phyloP scores from a whole-genome alignment of 1,284 basidiomycete species.

The Vanrija sp. region DNA sequence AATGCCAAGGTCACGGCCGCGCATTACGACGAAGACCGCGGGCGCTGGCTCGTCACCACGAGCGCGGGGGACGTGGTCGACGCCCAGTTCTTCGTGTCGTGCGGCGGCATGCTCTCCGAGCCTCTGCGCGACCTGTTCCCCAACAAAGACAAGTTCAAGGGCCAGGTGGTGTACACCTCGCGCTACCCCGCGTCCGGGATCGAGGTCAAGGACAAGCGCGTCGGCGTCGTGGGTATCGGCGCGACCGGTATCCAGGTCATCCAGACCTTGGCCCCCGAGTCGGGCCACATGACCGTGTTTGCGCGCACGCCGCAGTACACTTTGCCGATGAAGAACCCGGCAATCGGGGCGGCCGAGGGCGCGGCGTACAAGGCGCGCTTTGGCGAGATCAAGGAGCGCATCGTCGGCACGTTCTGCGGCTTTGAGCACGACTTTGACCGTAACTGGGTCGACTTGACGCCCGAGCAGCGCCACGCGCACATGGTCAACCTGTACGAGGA shows the following conservation, averaged over 20 bases:
- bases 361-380: conserved; percentile 4
- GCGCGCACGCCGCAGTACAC: conserved; percentile 14
- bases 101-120: conserved; percentile 12
- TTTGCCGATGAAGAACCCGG: conserved; percentile 14
- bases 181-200: conserved; percentile 9
- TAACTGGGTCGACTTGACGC: neutral
- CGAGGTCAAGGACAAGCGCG: conserved; percentile 6
- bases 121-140: conserved; percentile 7
- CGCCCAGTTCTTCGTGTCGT: conserved; percentile 11
- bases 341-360: neutral
- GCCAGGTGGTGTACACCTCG: conserved; percentile 11
- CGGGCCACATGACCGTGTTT: conserved; percentile 11
- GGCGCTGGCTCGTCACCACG: conserved; percentile 11
- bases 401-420: conserved; percentile 8
- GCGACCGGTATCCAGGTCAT: conserved; percentile 15
- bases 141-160: conserved; percentile 10
- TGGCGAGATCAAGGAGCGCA: neutral
- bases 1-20: conserved; percentile 8
- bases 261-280: conserved; percentile 7
- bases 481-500: conserved; percentile 8
- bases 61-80: conserved; percentile 9
- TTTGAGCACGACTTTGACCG: conserved; percentile 8
- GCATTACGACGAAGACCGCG: conserved; percentile 1
- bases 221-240: conserved; percentile 7
- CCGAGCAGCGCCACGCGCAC: neutral